Percentiles rank a stretch among this genome's conserved stretches.
Conservation (phyloP, 768 basidiomycete genomes). For the Pleurotus giganteus region DNA sequence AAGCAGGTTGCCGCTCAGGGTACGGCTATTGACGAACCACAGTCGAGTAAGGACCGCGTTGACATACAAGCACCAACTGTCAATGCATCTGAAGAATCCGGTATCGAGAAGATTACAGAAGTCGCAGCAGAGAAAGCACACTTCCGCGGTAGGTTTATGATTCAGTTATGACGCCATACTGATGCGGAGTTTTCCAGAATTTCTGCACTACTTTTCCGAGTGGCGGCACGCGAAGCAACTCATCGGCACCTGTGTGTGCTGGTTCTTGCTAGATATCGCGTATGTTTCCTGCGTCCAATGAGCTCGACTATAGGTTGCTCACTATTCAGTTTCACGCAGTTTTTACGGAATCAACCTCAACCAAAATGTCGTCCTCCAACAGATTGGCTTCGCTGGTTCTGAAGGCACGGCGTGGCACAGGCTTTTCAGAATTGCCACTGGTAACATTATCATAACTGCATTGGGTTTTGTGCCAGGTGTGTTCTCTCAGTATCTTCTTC, state of each 20-base stretch:
- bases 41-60: constrained; percentile 5
- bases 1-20: constrained; percentile 31
- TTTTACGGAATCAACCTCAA: constrained; percentile 71
- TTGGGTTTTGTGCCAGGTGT: constrained; percentile 65
- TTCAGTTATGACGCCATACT: not conserved
- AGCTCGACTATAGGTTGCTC: not conserved
- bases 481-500: constrained; percentile 2
- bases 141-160: constrained; percentile 38
- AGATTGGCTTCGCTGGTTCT: constrained; percentile 53
- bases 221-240: constrained; percentile 69
- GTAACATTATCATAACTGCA: constrained; percentile 56
- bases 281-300: constrained; percentile 23
- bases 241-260: constrained; percentile 64
- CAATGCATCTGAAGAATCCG: not conserved
- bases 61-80: not conserved
- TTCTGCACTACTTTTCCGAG: constrained; percentile 64
- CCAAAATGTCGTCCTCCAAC: constrained; percentile 55
- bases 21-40: constrained; percentile 20
- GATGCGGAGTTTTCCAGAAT: constrained; percentile 38
- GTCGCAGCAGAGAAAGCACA: constrained; percentile 46
- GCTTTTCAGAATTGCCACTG: constrained; percentile 50
- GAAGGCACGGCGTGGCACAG: constrained; percentile 46
- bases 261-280: constrained; percentile 80
- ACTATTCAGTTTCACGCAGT: constrained; percentile 25
- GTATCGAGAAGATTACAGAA: constrained; percentile 12